Conservation (phyloP, 345 rosid genomes). For the Pistacia atlantica region DNA sequence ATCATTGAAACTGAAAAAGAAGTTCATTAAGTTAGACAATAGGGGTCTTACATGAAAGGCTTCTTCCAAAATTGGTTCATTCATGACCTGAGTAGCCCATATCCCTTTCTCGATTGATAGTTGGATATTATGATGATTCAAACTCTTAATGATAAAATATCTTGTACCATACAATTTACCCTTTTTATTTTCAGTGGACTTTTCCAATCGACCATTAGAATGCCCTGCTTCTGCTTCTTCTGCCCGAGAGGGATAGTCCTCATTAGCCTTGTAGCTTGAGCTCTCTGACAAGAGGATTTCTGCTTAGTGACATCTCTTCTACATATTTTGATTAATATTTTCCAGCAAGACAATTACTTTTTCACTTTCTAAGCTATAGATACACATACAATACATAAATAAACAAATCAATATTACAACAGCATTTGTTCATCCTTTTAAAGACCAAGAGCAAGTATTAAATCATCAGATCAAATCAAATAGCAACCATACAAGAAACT, state of each 20-base stretch:
- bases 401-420: neutral
- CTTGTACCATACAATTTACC: constrained; percentile 56
- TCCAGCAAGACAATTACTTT: neutral
- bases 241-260: constrained; percentile 48
- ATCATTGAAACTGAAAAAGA: constrained; percentile 28
- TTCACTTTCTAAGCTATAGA: neutral
- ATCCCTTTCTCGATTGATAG: constrained; percentile 78
- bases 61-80: constrained; percentile 94
- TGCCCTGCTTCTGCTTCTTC: constrained; percentile 43
- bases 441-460: neutral
- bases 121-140: constrained; percentile 78
- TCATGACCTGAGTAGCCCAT: constrained; percentile 99
- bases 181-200: constrained; percentile 39
- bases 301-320: constrained; percentile 18
- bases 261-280: constrained; percentile 60
- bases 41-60: constrained; percentile 78
- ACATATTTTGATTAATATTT: neutral
- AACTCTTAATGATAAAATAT: constrained; percentile 95
- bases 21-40: constrained; percentile 21
- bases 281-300: constrained; percentile 56
- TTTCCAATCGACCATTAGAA: constrained; percentile 42
- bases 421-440: neutral
- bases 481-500: neutral
- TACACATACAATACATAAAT: neutral
- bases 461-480: neutral